Base-by-base conservation (phyloP, 352 stramenopile species). In the Ophiocytium majus region DNA sequence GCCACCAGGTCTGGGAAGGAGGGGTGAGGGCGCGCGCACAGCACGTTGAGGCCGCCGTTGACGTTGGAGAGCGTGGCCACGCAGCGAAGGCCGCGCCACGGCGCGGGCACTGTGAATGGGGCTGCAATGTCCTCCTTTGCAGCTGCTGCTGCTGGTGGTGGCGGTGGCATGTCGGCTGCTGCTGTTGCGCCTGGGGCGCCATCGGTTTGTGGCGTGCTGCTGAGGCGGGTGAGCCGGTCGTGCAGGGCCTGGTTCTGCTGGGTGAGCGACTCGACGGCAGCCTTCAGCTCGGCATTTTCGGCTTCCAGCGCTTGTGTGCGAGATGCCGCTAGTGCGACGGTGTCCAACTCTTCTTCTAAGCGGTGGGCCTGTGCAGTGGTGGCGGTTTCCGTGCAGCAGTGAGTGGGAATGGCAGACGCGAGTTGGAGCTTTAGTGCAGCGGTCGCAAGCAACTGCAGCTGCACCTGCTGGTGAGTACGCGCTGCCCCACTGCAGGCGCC, bases 41-140 rank as follows among this genome's bases (percentile, higher is more conserved):
- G 63, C 36, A 87, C 83, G 71, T 87, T 87, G n/a, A 81, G 80
- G 28, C 57, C 50, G 0, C 50, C 50, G 71, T 87, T 78, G 66
- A 35, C 32, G 32, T 17, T 14, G 5, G 5, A 5, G 5, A 14
- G 5, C 35, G 66, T 78, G 35, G 66, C 35, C 5, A 78, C 35
- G 66, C 66, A 78, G 32, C 5, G 5, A 14, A 78, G 32, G 14
- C 5, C 5, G 17, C 5, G 5, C 66, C 66, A 78, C 5, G 66
- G 32, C 32, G 5, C 66, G 14, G 66, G 66, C 5, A 78, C 66
- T 35, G 14, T 17, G 14, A 78, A 78, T 5, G 66, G 66, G 14
- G 66, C 66, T 5, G 66, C 5, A 5, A 14, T 5, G 35, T 78
- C 66, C 66, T 78, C 66, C 5, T 71, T 71, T n/a, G n/a, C n/a